These are phyloP conservation scores for Globisporangium uncinulatum DNA, from an alignment of 352 stramenopile species.

Conservation along the genomic window DNA sequence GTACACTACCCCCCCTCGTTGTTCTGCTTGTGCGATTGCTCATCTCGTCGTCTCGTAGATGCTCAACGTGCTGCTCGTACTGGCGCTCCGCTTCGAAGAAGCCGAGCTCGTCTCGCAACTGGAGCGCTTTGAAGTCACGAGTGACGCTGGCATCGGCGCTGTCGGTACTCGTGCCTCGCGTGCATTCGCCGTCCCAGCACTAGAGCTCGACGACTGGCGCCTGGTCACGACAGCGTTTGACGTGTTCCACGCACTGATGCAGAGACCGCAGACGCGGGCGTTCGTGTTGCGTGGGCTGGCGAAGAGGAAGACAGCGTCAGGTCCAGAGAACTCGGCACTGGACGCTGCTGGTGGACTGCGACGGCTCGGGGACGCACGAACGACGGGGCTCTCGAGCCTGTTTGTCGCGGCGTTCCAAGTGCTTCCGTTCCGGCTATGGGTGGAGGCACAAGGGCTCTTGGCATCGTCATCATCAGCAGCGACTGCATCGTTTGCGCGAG, in stretches of 20 bases:
- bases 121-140: not conserved
- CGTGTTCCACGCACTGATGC: not conserved
- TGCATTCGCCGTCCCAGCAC: not conserved
- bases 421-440: constrained; percentile 1
- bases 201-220: not conserved
- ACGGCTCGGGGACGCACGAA: not conserved
- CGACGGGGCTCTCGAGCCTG: not conserved
- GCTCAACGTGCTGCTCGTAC: not conserved
- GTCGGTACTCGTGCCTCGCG: not conserved
- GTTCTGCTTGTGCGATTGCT: too few relatives aligned
- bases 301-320: not conserved
- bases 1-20: too few relatives aligned
- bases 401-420: not conserved
- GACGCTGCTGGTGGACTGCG: not conserved
- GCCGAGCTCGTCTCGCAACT: not conserved
- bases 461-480: not conserved
- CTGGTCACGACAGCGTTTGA: constrained; percentile 3
- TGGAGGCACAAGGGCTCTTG: not conserved
- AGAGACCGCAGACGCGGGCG: not conserved
- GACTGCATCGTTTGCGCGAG: not conserved
- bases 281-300: not conserved
- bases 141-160: not conserved
- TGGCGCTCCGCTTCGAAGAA: constrained; percentile 2
- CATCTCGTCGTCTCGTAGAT: not conserved
- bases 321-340: not conserved